Evolutionary conservation across 2,329 filamentous ascomycete species (phyloP), one percentile per base, ranked within the genome.

Genomic region (Drechslerella stenobrocha): DNA sequence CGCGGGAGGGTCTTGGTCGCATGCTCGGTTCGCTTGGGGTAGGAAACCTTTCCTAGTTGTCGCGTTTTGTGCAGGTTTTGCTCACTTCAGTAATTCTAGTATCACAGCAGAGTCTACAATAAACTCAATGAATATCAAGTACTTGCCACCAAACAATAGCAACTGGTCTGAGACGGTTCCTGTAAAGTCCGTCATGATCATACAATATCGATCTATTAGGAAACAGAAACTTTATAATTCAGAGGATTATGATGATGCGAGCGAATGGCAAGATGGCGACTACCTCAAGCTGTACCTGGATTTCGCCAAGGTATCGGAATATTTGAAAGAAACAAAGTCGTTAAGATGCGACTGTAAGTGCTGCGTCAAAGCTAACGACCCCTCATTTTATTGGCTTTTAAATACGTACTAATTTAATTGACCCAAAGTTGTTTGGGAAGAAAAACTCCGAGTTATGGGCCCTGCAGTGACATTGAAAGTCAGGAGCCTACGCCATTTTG

Each of bases 121-220:
- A 13, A 67, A 67, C 13, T 44, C 48, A 0, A 67, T 67, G 63
- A 67, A 67, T 46, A 67, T 67, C 5, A 47, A 51, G 56, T 67
- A 67, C 22, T 5, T 67, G 13, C 63, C 63, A 1, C 63, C 63
- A 4, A 67, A 67, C 26, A 67, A 67, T 15, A 67, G 63, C 8
- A 52, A 20, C 22, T 67, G 63, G 63, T 26, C 35, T 13, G 63
- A 60, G 11, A 30, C 55, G 1, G 22, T 60, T 7, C 34, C 55
- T 8, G 55, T 67, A 11, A 67, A 52, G 30, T 51, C 55, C 34
- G 32, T 67, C 1, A 67, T 67, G 63, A 67, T 67, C 4, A 56
- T 67, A n/a, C 63, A 67, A 28, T 67, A 67, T 23, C 48, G 63
- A 24, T 67, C 63, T 3, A 67, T 67, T 22, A 35, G 63, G n/a